Evolutionary conservation across 2,329 filamentous ascomycete species (phyloP).

Genomic region (Paecilomyces variotii): DNA sequence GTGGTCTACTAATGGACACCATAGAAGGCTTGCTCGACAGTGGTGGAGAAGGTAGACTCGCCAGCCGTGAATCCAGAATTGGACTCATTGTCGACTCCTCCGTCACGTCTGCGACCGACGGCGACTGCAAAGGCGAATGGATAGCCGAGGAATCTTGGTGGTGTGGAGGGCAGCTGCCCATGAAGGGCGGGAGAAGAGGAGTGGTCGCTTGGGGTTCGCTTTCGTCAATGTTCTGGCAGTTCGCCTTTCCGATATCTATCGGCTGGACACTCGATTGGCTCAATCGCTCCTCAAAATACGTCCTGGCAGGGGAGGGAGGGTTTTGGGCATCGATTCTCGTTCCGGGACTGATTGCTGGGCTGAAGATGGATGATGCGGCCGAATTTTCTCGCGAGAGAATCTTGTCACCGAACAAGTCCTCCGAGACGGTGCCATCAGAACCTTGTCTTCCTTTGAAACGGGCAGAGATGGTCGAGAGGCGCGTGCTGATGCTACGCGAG

Average conservation of each 20-base stretch:
- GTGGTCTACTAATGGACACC: conserved; percentile 58
- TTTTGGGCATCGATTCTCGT: conserved; percentile 44
- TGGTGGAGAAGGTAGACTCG: conserved; percentile 56
- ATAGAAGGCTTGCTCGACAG: conserved; percentile 70
- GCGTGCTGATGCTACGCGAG: conserved; percentile 53
- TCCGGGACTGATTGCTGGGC: conserved; percentile 25
- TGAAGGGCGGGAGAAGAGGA: conserved; percentile 73
- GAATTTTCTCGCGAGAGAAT: conserved; percentile 36
- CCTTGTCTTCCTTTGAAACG: conserved; percentile 30
- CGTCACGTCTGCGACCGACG: conserved; percentile 60
- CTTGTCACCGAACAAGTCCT: conserved; percentile 21
- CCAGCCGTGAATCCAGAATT: conserved; percentile 42
- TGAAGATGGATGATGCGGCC: conserved; percentile 31
- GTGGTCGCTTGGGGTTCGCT: conserved; percentile 65
- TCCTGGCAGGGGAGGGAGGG: conserved; percentile 56
- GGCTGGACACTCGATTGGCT: conserved; percentile 43
- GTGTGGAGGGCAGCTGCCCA: conserved; percentile 50
- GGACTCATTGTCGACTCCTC: conserved; percentile 34
- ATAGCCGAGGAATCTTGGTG: conserved; percentile 47
- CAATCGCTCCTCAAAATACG: conserved; percentile 50
- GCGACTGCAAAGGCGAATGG: conserved; percentile 79
- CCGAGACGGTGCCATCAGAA: conserved; percentile 25
- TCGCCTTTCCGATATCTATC: conserved; percentile 48
- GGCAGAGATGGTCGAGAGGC: conserved; percentile 66
- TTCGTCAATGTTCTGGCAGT: conserved; percentile 42